These are phyloP conservation scores for Dictyostelium citrinum DNA, from an alignment of 78 protist species.

Conservation along the genomic window DNA sequence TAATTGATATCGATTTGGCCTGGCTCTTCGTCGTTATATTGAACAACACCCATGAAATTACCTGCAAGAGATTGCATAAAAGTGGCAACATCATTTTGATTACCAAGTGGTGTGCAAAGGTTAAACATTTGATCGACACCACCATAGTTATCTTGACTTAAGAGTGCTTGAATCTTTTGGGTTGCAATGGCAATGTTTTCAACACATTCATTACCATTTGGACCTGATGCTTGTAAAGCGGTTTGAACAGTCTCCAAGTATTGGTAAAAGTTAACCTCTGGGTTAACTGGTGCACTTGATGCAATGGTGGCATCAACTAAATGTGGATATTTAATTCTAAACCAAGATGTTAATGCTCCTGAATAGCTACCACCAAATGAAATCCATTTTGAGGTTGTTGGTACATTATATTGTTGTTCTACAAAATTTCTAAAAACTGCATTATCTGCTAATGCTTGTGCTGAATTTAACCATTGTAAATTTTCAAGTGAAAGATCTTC, in stretches of 20 bases:
- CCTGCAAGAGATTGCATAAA: conserved; percentile 72
- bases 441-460: conserved; percentile 76
- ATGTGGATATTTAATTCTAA: conserved; percentile 67
- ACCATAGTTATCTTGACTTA: conserved; percentile 12
- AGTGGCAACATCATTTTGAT: conserved; percentile 56
- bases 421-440: conserved; percentile 51
- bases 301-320: conserved; percentile 55
- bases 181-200: conserved; percentile 55
- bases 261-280: conserved; percentile 72
- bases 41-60: conserved; percentile 60
- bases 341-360: conserved; percentile 80
- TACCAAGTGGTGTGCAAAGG: conserved; percentile 26
- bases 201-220: conserved; percentile 67
- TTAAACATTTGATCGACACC: conserved; percentile 29
- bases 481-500: conserved; percentile 64
- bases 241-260: conserved; percentile 78
- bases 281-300: conserved; percentile 80
- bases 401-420: background rate
- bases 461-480: conserved; percentile 23
- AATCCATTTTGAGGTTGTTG: conserved; percentile 18
- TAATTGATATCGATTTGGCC: background rate
- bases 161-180: conserved; percentile 26
- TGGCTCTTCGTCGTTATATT: conserved; percentile 60
- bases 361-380: conserved; percentile 85
- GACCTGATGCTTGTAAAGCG: conserved; percentile 2